Conservation (phyloP, 2,329 filamentous ascomycete genomes). For the Penicillium sp. region DNA sequence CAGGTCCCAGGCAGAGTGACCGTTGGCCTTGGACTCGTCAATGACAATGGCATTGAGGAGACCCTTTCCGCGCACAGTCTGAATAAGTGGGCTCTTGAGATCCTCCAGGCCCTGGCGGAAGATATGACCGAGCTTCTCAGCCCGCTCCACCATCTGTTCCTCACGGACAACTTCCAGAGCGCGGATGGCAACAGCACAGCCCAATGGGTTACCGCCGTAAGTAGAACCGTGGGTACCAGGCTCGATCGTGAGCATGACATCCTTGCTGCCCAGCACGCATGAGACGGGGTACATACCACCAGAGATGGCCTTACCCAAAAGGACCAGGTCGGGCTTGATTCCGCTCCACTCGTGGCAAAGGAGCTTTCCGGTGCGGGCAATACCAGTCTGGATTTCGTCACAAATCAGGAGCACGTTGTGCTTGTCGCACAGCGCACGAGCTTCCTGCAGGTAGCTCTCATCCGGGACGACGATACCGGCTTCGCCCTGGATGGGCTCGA, state of each 20-base stretch:
- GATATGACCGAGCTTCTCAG: slow-evolving; percentile 74
- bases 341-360: slow-evolving; percentile 92
- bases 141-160: slow-evolving; percentile 80
- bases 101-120: slow-evolving; percentile 77
- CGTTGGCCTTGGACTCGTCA: slow-evolving; percentile 80
- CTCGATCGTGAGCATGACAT: slow-evolving; percentile 94
- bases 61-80: slow-evolving; percentile 83
- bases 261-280: slow-evolving; percentile 80
- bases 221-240: slow-evolving; percentile 96
- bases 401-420: slow-evolving; percentile 95
- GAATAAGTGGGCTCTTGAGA: slow-evolving; percentile 77
- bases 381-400: slow-evolving; percentile 98
- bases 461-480: slow-evolving; percentile 94
- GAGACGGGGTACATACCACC: slow-evolving; percentile 99
- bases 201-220: slow-evolving; percentile 96
- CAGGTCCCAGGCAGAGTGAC: slow-evolving; percentile 91
- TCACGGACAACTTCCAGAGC: slow-evolving; percentile 92
- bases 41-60: slow-evolving; percentile 95
- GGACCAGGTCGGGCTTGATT: slow-evolving; percentile 92
- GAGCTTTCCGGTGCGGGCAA: slow-evolving; percentile 90
- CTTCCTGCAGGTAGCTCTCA: slow-evolving; percentile 78
- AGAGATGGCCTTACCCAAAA: slow-evolving; percentile 95
- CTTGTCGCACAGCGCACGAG: slow-evolving; percentile 84
- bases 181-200: slow-evolving; percentile 91
- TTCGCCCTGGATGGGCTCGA: slow-evolving; percentile 97